These are phyloP conservation scores for Phyllosticta capitalensis DNA, from an alignment of 2,329 filamentous ascomycete species.

Conservation along the genomic window DNA sequence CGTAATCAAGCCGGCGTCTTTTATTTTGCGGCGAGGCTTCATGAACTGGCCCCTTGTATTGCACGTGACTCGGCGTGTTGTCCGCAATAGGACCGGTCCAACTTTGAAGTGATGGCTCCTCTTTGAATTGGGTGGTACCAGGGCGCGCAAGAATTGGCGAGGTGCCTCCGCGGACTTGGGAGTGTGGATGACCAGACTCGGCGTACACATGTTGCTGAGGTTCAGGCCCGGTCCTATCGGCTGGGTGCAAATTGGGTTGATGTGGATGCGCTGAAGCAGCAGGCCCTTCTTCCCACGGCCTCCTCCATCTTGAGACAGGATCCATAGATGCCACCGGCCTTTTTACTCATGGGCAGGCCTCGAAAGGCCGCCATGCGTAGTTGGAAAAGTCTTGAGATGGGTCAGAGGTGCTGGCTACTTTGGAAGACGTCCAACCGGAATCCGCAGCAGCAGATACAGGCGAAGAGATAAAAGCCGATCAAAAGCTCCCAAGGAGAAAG, in stretches of 20 bases:
- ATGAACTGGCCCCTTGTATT: not conserved
- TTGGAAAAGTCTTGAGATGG: not conserved
- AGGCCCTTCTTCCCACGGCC: constrained; percentile 23
- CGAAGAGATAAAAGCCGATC: not conserved
- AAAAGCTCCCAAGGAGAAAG: not conserved
- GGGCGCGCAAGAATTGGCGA: not conserved
- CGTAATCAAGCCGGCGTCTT: not conserved
- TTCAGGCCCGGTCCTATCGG: not conserved
- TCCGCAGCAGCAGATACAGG: not conserved
- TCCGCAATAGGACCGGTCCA: not conserved
- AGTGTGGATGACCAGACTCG: not conserved
- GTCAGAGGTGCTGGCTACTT: not conserved
- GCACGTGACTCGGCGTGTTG: not conserved
- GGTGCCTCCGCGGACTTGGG: not conserved
- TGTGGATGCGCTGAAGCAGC: not conserved
- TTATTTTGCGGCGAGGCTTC: not conserved
- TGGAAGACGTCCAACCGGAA: not conserved
- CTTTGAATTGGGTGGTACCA: not conserved
- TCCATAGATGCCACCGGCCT: constrained; percentile 21
- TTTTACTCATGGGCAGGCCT: constrained; percentile 14
- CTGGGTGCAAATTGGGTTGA: not conserved
- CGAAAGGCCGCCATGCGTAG: constrained; percentile 20
- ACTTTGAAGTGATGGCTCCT: not conserved
- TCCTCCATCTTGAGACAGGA: constrained; percentile 20
- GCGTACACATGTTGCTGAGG: not conserved